Evolutionary conservation across 345 rosid genomes (phyloP), one percentile per base, ranked within the genome.

Genomic region (Melaleuca alternifolia): DNA sequence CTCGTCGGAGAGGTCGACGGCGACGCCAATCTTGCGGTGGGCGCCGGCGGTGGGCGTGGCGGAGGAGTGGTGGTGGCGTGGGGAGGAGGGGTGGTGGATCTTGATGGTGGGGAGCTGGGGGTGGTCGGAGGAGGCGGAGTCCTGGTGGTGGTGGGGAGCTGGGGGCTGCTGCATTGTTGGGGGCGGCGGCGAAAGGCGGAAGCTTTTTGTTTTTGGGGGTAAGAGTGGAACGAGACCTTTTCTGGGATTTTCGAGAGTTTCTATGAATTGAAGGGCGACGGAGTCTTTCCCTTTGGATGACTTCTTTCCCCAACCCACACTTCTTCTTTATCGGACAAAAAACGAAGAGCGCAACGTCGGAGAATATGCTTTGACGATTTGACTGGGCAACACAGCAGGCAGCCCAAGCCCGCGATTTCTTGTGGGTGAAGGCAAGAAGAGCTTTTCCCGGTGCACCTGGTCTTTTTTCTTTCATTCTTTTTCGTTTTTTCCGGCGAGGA

Each of bases 1-100:
- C 75, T 95, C 98, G 71, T 94, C 95, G 84, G 99, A 96, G 83
- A 95, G 96, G 88, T 97, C 99, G 76, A 97, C 97, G 53, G 98
- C 99, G 44, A 96, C 96, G 61, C 98, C 98, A 88, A 97, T 93
- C 92, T 91, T 96, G 79, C 98, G 98, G 88, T 95, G 95, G 85
- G 98, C 94, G 53, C 94, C 92, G 85, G 99, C 93, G 86, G 99
- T 95, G 14, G 98, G 99, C 51, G 98, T 96, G 82, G 90, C 86
- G 85, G 94, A 85, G 62, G 89, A 57, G 87, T 87, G 87, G 88
- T 89, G 89, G 90, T 89, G 89, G 83, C 88, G 85, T n/a, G 92
- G 90, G 87, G 89, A 83, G 50, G 89, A 88, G 83, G 90, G 92
- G 89, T 90, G 96, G 89, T 92, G 96, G 93, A 94, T 94, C 89